Evolutionary conservation across 768 basidiomycete genomes (phyloP).

Genomic region (Suillus decipiens): DNA sequence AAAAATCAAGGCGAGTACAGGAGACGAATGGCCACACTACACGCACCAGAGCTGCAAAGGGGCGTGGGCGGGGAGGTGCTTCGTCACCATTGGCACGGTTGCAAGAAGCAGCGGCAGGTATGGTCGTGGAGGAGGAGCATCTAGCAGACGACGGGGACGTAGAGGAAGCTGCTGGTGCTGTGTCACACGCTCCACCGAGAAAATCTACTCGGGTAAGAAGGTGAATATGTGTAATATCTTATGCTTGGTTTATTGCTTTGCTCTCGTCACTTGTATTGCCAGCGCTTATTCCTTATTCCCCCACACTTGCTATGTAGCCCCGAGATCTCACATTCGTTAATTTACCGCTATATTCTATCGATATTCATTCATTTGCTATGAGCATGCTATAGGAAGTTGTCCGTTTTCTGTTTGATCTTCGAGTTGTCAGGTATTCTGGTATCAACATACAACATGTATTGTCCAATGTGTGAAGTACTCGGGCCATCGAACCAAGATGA

Average conservation of each 20-base stretch:
- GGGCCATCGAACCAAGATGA: background rate
- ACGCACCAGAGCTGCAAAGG: conserved; percentile 14
- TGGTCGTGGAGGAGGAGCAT: conserved; percentile 32
- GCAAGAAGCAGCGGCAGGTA: conserved; percentile 28
- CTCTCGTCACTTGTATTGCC: background rate
- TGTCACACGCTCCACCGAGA: background rate
- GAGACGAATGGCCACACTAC: conserved; percentile 21
- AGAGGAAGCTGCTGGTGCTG: background rate
- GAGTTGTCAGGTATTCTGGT: background rate
- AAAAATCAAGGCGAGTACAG: conserved; percentile 22
- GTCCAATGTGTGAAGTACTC: background rate
- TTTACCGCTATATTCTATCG: conserved; percentile 4
- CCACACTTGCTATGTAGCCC: background rate
- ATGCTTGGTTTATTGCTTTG: background rate
- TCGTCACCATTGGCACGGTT: conserved; percentile 20
- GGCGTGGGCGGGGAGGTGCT: conserved; percentile 22
- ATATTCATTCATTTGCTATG: conserved; percentile 4
- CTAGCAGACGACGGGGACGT: conserved; percentile 21
- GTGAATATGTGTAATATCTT: background rate
- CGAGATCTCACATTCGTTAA: conserved; percentile 1
- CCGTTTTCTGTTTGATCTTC: background rate
- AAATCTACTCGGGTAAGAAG: conserved; percentile 1
- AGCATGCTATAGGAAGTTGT: background rate
- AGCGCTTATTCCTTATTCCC: background rate
- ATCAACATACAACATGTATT: background rate